Base-by-base conservation (phyloP, 352 stramenopile genomes). In the Phytophthora ohioensis region DNA sequence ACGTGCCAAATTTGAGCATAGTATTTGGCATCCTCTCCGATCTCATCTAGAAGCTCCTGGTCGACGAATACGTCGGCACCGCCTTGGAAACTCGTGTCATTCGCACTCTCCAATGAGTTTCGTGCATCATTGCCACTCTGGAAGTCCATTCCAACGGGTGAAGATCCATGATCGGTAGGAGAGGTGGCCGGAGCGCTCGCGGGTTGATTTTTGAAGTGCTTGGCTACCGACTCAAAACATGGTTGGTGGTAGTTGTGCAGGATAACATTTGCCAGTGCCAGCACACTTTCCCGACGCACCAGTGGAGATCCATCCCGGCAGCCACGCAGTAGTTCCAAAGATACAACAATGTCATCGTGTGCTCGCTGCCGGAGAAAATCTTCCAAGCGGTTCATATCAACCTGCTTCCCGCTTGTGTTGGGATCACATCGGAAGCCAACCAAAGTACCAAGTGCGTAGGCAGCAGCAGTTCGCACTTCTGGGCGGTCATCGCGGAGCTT, bases 371-470 rank as follows among this genome's bases (percentile, higher is more conserved):
- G 72, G 21, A 91, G 69, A 39, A 91, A 91, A 54, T 91, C 84
- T 34, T 91, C 80, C 34, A 92, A 66, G 15, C 85, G 54, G 35
- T 76, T 76, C 36, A 74, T 39, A 57, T 88, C 82, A 48, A 85
- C 71, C 0, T 82, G 72, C 17, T 84, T 87, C 1, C 77, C 73
- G 36, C 87, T 83, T 34, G 78, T 55, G 11, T 77, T 85, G 1
- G 78, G 77, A 43, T 93, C 86, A 42, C 88, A 88, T 58, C 91
- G 84, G 12, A 92, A 81, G 1, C 94, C 93, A 43, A 99, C 87
- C 6, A 99, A 73, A 57, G 84, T 95, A 11, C 93, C 93, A 35
- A 99, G 75, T 13, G 97, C 96, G 76, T 98, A 99, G 7, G 95
- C 93, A 6, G 95, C 95, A 31, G 96, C 89, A 11, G 95, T 92